phyloP scores from a whole-genome alignment of 352 stramenopile species.

The Pythium phragmitis region DNA sequence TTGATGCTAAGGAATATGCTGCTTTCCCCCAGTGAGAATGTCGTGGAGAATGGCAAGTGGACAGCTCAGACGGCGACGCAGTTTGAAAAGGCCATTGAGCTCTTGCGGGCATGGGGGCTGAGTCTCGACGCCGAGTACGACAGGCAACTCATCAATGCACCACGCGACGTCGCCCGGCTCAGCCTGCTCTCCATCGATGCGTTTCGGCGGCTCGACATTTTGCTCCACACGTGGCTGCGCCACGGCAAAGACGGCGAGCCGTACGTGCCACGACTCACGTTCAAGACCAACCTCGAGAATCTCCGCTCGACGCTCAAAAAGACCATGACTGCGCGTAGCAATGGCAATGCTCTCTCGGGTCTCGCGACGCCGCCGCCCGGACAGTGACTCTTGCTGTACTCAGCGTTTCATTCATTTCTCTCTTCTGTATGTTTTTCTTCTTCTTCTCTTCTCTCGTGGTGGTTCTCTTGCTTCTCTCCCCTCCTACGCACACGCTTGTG shows the following conservation, averaged over 20 bases:
- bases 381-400: neutral
- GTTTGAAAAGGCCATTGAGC: constrained; percentile 49
- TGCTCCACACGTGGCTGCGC: constrained; percentile 36
- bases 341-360: neutral
- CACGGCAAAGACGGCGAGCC: constrained; percentile 25
- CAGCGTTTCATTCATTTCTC: neutral
- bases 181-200: constrained; percentile 20
- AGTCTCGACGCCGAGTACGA: constrained; percentile 59
- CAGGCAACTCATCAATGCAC: constrained; percentile 19
- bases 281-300: constrained; percentile 30
- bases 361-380: constrained; percentile 2
- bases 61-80: constrained; percentile 41
- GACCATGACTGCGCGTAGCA: constrained; percentile 21
- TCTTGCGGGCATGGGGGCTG: constrained; percentile 47
- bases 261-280: constrained; percentile 10
- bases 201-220: constrained; percentile 41
- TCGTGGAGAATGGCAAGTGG: constrained; percentile 43
- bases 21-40: constrained; percentile 32
- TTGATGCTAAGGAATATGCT: neutral
- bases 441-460: constrained; percentile 1
- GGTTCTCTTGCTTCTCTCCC: neutral
- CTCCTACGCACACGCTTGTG: neutral
- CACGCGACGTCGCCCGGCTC: constrained; percentile 15
- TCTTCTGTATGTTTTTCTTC: constrained; percentile 7
- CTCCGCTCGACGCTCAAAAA: constrained; percentile 22